Base-by-base conservation (phyloP, 768 basidiomycete genomes). In the Kondoa malvinella region DNA sequence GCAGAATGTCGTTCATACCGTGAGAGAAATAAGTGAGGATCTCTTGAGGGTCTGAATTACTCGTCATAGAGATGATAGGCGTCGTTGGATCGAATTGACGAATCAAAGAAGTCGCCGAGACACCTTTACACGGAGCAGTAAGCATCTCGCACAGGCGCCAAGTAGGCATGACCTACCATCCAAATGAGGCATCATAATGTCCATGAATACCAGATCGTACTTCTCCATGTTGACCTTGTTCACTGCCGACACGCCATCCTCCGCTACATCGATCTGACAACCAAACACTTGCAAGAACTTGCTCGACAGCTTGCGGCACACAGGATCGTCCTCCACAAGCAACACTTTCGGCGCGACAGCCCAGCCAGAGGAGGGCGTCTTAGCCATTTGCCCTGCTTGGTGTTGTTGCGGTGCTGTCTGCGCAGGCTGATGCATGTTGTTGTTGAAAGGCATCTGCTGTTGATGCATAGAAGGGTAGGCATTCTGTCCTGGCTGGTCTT, bases 21-120 rank as follows among this genome's bases (percentile, higher is more conserved):
- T 85, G 86, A 31, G 86, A 85, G 76, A 87, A 87, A 75, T 92
- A 94, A 4, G 86, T 88, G 84, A 92, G 85, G 70, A 94, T 87
- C 77, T 94, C 88, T 77, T 87, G 86, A 30, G 92, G 91, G 73
- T 89, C 87, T 66, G 88, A 89, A 77, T 92, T 94, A 74, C 85
- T 87, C 65, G 92, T 97, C 94, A 97, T 97, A 27, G 91, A 94
- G 71, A 97, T 95, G 76, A 97, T 96, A 2, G 94, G 94, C 56
- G 92, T 95, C 80, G 86, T 87, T 68, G 85, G 84, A 78, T 96
- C 92, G 75, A 96, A 97, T 78, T 92, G 89, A 21, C 94, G 82
- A 72, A 97, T 95, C 73, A 96, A 77, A 67, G 86, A 89, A 40
- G 94, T 96, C 12, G 94, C 94, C 1, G 86, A 86, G 30, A 92